Base-by-base conservation (phyloP, 768 basidiomycete genomes). In the Mycena haematopus region DNA sequence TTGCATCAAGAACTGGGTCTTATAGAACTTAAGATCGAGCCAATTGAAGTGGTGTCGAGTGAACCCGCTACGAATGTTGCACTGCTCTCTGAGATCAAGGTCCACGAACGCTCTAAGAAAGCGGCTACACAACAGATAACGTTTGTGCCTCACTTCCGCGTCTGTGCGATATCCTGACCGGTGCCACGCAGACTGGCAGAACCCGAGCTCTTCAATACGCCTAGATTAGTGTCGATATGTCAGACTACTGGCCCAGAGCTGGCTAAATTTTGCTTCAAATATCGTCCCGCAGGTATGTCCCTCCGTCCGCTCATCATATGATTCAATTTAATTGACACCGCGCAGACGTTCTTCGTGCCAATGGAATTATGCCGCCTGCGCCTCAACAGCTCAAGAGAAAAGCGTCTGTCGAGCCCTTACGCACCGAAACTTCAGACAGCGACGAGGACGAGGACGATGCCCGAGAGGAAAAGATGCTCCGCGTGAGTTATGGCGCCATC, bases 71-170 rank as follows among this genome's bases (percentile, higher is more conserved):
- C 54, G 1, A 13, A n/a, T n/a, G n/a, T 31, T 31, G 29, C 7
- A 42, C 7, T 42, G n/a, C 29, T 6, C 42, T 47, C 24, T 8
- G 17, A 17, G 14, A 35, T 56, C 2, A 49, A 63, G 40, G 44
- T 66, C 9, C 61, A 66, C 21, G 65, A 66, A 25, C 58, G 62
- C 6, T 42, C 40, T 3, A 66, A 66, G 51, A 63, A 63, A 19
- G 61, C 58, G 4, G 65, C 60, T 11, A 60, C 61, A 1, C 62
- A 66, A 51, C 65, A 66, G 25, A 60, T 66, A 22, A 52, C 19
- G 65, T 66, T 33, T 22, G 54, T 21, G n/a, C n/a, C n/a, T n/a
- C n/a, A n/a, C 21, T 6, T 14, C 6, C 38, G 27, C 21, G 8
- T 53, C 2, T 42, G n/a, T 19, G 6, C 40, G 8, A 42, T 6